Evolutionary conservation across 129 eudicot species (phyloP).

Genomic region (Calendula officinalis): DNA sequence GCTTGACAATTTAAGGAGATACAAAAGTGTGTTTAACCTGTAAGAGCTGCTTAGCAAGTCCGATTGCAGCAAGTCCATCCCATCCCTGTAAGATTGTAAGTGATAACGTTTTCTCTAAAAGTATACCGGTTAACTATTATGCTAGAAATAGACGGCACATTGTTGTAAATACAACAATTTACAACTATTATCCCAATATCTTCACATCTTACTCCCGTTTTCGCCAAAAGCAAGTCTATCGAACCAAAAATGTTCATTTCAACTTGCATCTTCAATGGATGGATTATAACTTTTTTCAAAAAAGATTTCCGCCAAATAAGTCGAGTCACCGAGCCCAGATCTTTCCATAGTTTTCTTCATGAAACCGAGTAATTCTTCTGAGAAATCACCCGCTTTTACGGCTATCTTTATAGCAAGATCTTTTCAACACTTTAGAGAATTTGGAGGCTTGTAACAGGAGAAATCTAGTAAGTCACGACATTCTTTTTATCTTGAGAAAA

Average conservation of each 20-base stretch:
- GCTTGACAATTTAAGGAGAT: too few relatives aligned
- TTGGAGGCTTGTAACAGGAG: too few relatives aligned
- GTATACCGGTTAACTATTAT: constrained; percentile 41
- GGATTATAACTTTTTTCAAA: neutral
- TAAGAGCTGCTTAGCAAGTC: constrained; percentile 42
- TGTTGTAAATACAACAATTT: constrained; percentile 23
- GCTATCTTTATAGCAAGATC: too few relatives aligned
- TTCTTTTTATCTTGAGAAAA: too few relatives aligned
- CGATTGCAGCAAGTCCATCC: constrained; percentile 34
- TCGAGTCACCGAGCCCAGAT: constrained; percentile 38
- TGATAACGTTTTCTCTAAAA: constrained; percentile 16
- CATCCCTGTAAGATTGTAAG: too few relatives aligned
- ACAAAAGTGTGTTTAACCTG: constrained; percentile 23
- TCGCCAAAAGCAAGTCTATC: constrained; percentile 34
- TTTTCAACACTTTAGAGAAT: too few relatives aligned
- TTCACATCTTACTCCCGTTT: constrained; percentile 17
- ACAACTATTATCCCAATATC: constrained; percentile 24
- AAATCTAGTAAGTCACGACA: too few relatives aligned
- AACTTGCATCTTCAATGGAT: constrained; percentile 27
- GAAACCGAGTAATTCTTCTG: constrained; percentile 22
- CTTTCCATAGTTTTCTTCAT: constrained; percentile 20
- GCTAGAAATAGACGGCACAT: constrained; percentile 32
- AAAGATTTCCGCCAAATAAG: constrained; percentile 31
- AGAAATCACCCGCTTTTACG: neutral
- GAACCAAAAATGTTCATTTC: constrained; percentile 40